phyloP scores from a whole-genome alignment of 1,139 yeast species.

The Saccharomycopsis crataegensis region DNA sequence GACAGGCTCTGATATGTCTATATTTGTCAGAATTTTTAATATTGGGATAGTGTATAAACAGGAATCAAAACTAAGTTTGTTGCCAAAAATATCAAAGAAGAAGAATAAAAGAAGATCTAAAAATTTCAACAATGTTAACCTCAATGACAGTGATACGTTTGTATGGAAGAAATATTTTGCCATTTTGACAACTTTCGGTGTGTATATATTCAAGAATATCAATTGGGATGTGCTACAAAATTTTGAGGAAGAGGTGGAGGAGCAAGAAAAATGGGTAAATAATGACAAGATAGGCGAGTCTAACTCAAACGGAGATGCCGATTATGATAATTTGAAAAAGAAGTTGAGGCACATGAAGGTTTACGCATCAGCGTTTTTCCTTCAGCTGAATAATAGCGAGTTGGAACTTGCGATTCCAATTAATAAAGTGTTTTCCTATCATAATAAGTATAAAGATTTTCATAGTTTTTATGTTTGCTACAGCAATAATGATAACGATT shows the following conservation, averaged over 20 bases:
- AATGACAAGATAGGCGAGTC: neutral
- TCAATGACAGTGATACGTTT: slow-evolving; percentile 25
- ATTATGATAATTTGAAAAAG: neutral
- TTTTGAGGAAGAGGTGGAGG: slow-evolving; percentile 9
- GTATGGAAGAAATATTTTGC: slow-evolving; percentile 37
- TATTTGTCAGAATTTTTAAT: slow-evolving; percentile 23
- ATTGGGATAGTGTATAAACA: slow-evolving; percentile 24
- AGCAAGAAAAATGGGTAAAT: neutral
- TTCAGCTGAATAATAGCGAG: slow-evolving; percentile 12
- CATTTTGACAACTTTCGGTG: slow-evolving; percentile 38
- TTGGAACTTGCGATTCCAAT: slow-evolving; percentile 16
- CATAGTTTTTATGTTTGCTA: slow-evolving; percentile 17
- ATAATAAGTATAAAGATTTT: slow-evolving; percentile 5
- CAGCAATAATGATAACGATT: slow-evolving; percentile 1
- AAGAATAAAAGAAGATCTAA: slow-evolving; percentile 21
- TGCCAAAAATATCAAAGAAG: slow-evolving; percentile 14
- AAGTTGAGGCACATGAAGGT: slow-evolving; percentile 3
- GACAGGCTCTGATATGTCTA: neutral
- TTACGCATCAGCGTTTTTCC: slow-evolving; percentile 16
- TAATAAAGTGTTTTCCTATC: slow-evolving; percentile 15
- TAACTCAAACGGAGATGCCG: neutral
- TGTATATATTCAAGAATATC: slow-evolving; percentile 34
- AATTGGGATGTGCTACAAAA: slow-evolving; percentile 22
- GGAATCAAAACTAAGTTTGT: slow-evolving; percentile 24
- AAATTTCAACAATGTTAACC: slow-evolving; percentile 24